A percentile compares a stretch with the other conserved stretches of the same genome.
Evolutionary conservation across 2,329 filamentous ascomycete species (phyloP).

Genomic region (Lasiodiplodia sp.): DNA sequence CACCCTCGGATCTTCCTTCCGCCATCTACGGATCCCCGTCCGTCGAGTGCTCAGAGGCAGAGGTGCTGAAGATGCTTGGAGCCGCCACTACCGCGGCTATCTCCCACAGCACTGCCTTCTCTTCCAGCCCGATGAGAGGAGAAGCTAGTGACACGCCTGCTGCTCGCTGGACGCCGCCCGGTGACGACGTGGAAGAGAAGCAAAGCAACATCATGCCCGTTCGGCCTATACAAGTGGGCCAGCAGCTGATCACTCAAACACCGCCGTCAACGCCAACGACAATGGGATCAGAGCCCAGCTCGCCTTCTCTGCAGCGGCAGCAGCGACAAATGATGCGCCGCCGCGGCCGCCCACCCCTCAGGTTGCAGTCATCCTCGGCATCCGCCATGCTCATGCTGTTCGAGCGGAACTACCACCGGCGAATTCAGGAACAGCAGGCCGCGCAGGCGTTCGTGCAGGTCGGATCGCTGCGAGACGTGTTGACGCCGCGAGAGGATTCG

Average conservation of each 20-base stretch:
- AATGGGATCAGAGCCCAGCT: background rate
- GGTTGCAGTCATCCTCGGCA: background rate
- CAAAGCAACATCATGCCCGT: background rate
- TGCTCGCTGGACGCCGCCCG: background rate
- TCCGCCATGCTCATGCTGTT: background rate
- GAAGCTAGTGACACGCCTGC: background rate
- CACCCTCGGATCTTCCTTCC: background rate
- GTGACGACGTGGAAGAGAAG: background rate
- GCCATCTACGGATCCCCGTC: background rate
- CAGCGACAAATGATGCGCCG: background rate
- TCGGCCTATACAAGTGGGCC: background rate
- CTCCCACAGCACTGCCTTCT: background rate
- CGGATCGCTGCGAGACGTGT: background rate
- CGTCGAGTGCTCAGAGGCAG: background rate
- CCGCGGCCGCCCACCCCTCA: background rate
- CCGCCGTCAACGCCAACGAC: background rate
- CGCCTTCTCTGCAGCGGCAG: background rate
- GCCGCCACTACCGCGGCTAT: background rate
- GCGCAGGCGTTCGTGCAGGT: background rate
- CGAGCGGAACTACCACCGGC: constrained; percentile 6
- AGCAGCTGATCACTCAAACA: background rate
- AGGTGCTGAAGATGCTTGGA: background rate
- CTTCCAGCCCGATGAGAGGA: background rate
- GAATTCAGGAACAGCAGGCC: background rate
- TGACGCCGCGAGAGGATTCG: background rate